These are phyloP conservation scores for Saccharomyces pastorianus DNA, from an alignment of 1,139 yeast species.

Conservation along the genomic window DNA sequence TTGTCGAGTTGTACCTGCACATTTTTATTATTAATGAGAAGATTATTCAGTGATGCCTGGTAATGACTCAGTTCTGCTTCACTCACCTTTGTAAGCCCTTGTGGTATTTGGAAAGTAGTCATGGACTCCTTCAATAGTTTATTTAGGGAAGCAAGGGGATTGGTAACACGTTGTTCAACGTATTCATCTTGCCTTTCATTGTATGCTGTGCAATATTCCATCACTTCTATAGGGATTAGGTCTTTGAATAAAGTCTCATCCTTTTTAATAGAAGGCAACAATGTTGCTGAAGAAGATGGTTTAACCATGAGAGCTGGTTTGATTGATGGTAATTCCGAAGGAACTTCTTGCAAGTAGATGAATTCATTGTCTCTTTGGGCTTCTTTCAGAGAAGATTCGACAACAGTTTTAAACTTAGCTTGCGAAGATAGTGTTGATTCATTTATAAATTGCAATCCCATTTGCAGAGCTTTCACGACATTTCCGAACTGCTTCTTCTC, in stretches of 20 bases:
- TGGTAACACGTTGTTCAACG: conserved; percentile 42
- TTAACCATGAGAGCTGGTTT: conserved; percentile 52
- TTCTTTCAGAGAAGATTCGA: conserved; percentile 40
- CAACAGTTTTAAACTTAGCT: conserved; percentile 38
- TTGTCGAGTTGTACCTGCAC: conserved; percentile 31
- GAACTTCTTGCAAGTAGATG: conserved; percentile 62
- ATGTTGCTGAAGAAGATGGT: conserved; percentile 34
- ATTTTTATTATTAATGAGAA: conserved; percentile 9
- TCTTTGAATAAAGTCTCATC: conserved; percentile 40
- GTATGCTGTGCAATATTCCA: conserved; percentile 62
- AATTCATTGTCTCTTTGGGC: conserved; percentile 77
- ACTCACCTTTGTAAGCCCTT: conserved; percentile 4
- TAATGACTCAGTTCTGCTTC: conserved; percentile 11
- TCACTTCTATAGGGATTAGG: conserved; percentile 57
- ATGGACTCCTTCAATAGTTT: conserved; percentile 34
- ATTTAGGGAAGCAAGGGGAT: conserved; percentile 47
- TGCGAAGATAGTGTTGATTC: conserved; percentile 39
- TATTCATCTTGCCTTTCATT: conserved; percentile 56
- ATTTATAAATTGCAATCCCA: conserved; percentile 39
- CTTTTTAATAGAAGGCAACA: neutral
- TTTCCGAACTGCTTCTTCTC: conserved; percentile 55
- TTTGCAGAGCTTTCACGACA: conserved; percentile 28
- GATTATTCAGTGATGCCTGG: conserved; percentile 12
- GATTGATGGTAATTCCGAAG: conserved; percentile 42
- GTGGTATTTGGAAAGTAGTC: conserved; percentile 2